Conservation (phyloP, 108 stramenopile species). For the Pseudonitzschia pungens region DNA sequence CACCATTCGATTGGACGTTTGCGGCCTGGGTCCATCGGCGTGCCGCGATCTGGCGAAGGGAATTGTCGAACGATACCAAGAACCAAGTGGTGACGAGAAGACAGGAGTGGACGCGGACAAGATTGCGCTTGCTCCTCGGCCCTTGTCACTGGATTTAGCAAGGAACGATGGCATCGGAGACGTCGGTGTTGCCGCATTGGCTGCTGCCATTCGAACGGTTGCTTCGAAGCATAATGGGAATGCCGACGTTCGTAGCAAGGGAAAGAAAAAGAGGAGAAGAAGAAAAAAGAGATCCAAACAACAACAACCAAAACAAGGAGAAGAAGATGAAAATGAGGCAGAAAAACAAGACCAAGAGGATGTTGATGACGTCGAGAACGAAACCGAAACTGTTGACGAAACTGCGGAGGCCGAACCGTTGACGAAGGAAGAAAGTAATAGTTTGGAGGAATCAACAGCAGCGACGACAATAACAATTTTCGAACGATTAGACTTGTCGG, state of each 20-base stretch:
- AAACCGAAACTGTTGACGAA: background rate
- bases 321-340: background rate
- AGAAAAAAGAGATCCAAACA: conserved; percentile 1
- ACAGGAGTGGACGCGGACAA: too few species aligned
- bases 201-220: conserved; percentile 67
- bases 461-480: conserved; percentile 30
- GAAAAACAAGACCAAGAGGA: background rate
- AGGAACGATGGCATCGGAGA: conserved; percentile 75
- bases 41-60: conserved; percentile 74
- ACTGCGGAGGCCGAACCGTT: background rate
- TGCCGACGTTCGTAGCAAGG: background rate
- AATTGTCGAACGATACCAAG: conserved; percentile 33
- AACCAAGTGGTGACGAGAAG: background rate
- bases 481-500: conserved; percentile 67
- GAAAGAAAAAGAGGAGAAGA: background rate
- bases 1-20: conserved; percentile 51
- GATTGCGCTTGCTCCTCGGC: background rate
- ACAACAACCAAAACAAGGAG: background rate
- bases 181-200: conserved; percentile 72
- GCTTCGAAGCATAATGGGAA: background rate
- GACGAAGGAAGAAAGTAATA: conserved; percentile 2
- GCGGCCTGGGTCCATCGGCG: conserved; percentile 67
- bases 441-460: background rate
- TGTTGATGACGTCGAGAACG: background rate
- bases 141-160: conserved; percentile 46